Base-by-base conservation (phyloP, 1,139 yeast genomes). In the Pneumocystis oryctolagi region DNA sequence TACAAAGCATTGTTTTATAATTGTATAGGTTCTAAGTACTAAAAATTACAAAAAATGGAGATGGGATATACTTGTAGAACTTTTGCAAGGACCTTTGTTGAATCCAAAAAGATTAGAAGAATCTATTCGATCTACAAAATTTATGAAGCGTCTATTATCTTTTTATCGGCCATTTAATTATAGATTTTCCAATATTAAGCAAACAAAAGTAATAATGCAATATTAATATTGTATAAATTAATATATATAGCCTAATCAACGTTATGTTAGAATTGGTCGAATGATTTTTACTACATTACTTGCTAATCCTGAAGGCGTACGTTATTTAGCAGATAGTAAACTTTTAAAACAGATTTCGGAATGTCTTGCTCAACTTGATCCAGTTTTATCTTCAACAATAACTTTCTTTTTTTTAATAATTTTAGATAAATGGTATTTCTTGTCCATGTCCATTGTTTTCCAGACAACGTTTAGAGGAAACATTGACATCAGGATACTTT, bases 131-230 rank as follows among this genome's bases (percentile, higher is more conserved):
- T 85, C 87, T 9, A 86, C 97, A 0, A 90, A 89, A 70, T 89
- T 92, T 69, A 79, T 90, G 73, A 90, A 92, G 70, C 76, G 97
- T 64, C 73, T 92, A 39, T 74, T 90, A 70, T 87, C 96, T 2
- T 94, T 92, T 71, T 92, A 84, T 71, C 79, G 97, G 61, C 98
- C 99, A 0, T 86, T 90, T 74, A 89, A 92, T 72, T 84, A 84
- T 70, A 76, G 96, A 64, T 92, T 89, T 72, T 85, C 96, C 12
- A 81, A 81, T 20, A 78, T 82, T 37, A 78, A 78, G 58, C 76
- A 78, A 64, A 77, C 83, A 42, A 77, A 81, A 63, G 55, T 47
- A 47, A 47, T 25, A 28, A 9, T 25, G 25, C 20, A 25, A 9
- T 6, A 28, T 47, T 20, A 47, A 47, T 47, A 47, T 28, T n/a